Percentiles rank a stretch among this genome's conserved stretches.
Evolutionary conservation across 177 flowering plant genomes (phyloP).

Genomic region (Vitis hybrid): DNA sequence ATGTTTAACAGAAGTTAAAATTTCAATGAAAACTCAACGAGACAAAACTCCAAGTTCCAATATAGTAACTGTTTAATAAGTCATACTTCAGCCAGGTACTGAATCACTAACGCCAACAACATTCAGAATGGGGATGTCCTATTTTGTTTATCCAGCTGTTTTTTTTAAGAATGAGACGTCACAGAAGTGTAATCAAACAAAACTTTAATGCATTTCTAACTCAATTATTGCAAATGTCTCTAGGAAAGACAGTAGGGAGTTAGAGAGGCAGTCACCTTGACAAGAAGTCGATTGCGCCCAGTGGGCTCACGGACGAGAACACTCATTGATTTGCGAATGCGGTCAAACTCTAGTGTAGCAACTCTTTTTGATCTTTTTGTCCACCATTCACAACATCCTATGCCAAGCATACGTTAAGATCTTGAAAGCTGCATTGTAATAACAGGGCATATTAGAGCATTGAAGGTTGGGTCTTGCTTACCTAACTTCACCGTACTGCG

Average conservation of each 20-base stretch:
- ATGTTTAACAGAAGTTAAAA: too few species aligned
- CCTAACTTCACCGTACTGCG: constrained; percentile 59
- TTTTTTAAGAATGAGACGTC: too few species aligned
- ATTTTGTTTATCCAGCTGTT: too few species aligned
- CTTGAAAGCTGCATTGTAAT: not conserved
- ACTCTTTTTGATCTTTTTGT: constrained; percentile 58
- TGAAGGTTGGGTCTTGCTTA: constrained; percentile 24
- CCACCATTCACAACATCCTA: constrained; percentile 95
- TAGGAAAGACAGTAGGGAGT: not conserved
- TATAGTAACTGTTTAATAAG: too few species aligned
- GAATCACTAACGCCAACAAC: too few species aligned
- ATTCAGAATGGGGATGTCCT: too few species aligned
- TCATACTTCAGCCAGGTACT: too few species aligned
- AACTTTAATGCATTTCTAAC: too few species aligned
- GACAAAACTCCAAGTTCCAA: too few species aligned
- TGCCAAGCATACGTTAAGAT: constrained; percentile 9
- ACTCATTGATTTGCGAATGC: constrained; percentile 89
- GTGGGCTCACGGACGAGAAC: constrained; percentile 65
- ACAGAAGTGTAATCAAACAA: not conserved
- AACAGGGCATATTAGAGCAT: not conserved
- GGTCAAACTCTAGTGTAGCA: constrained; percentile 91
- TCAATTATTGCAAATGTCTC: not conserved
- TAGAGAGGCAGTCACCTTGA: constrained; percentile 51
- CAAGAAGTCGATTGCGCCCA: constrained; percentile 79
- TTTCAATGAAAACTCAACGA: too few species aligned